phyloP scores from a whole-genome alignment of 2,329 filamentous ascomycete species.

The Diplocarpon mali region DNA sequence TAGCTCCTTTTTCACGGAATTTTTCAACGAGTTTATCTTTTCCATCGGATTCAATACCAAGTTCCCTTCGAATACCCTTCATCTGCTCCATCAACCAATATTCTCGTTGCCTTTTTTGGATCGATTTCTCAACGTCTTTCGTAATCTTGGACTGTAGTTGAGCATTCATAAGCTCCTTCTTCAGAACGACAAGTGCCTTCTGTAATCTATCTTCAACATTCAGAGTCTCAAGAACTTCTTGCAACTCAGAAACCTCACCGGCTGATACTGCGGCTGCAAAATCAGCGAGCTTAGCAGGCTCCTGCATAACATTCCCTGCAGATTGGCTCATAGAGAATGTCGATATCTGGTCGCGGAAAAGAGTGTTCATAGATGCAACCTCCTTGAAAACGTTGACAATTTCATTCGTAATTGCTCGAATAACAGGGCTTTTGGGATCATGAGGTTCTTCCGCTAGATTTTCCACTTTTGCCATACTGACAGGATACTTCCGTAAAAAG shows the following conservation, averaged over 20 bases:
- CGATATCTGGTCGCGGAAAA: conserved; percentile 95
- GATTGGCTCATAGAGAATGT: conserved; percentile 95
- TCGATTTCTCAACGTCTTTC: conserved; percentile 95
- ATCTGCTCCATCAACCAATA: conserved; percentile 99
- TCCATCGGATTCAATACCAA: conserved; percentile 93
- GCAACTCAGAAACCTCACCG: conserved; percentile 82
- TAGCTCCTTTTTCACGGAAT: conserved; percentile 90
- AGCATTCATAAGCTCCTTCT: conserved; percentile 98
- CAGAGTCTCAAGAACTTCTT: conserved; percentile 79
- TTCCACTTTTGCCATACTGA: conserved; percentile 91
- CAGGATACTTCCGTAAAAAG: conserved; percentile 82
- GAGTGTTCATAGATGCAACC: conserved; percentile 81
- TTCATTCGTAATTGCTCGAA: conserved; percentile 88
- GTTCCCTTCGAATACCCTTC: conserved; percentile 92
- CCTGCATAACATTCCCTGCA: conserved; percentile 86
- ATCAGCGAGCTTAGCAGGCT: conserved; percentile 89
- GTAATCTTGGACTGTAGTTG: conserved; percentile 94
- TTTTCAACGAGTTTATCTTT: conserved; percentile 97
- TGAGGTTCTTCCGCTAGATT: conserved; percentile 82
- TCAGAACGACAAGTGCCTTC: conserved; percentile 83
- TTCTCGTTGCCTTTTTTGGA: conserved; percentile 91
- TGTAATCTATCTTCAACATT: conserved; percentile 88
- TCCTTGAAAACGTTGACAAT: conserved; percentile 99
- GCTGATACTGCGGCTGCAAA: conserved; percentile 96
- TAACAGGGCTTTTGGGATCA: conserved; percentile 80